These are phyloP conservation scores for Pseudogymnoascus sp. DNA, from an alignment of 2,329 filamentous ascomycete species.

Conservation along the genomic window DNA sequence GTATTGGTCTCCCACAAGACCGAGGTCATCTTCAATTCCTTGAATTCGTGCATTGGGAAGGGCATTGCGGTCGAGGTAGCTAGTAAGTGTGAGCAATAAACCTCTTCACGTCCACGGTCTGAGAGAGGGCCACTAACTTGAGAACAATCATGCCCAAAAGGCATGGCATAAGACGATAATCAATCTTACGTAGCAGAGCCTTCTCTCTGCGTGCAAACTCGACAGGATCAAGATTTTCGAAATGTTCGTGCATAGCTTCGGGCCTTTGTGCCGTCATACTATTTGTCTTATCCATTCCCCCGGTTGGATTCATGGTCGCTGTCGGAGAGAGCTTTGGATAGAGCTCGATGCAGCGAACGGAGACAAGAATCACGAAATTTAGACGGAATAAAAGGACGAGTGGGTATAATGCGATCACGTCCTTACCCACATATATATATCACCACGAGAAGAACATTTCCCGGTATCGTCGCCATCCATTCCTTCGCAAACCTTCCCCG, in stretches of 20 bases:
- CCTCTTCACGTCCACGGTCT: not conserved
- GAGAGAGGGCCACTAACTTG: slow-evolving; percentile 11
- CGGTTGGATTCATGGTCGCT: not conserved
- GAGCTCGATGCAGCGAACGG: not conserved
- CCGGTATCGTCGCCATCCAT: not conserved
- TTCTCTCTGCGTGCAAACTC: slow-evolving; percentile 9
- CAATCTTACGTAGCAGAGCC: slow-evolving; percentile 15
- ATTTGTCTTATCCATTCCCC: not conserved
- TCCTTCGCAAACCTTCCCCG: not conserved
- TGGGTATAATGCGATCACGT: not conserved
- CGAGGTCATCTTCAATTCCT: slow-evolving; percentile 20
- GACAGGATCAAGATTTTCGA: not conserved
- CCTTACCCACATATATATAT: not conserved
- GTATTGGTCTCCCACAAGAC: slow-evolving; percentile 34
- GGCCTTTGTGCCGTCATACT: not conserved
- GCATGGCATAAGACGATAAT: slow-evolving; percentile 17
- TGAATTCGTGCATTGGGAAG: slow-evolving; percentile 18
- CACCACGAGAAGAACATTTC: not conserved
- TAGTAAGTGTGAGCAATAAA: slow-evolving; percentile 10
- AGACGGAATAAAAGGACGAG: not conserved
- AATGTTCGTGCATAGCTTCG: not conserved
- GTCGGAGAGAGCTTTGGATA: not conserved
- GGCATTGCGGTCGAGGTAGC: slow-evolving; percentile 28
- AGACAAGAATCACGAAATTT: not conserved
- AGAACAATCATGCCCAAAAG: slow-evolving; percentile 17